Conservation (phyloP, 495 filamentous ascomycete species). For the Aspergillus taichungensis region DNA sequence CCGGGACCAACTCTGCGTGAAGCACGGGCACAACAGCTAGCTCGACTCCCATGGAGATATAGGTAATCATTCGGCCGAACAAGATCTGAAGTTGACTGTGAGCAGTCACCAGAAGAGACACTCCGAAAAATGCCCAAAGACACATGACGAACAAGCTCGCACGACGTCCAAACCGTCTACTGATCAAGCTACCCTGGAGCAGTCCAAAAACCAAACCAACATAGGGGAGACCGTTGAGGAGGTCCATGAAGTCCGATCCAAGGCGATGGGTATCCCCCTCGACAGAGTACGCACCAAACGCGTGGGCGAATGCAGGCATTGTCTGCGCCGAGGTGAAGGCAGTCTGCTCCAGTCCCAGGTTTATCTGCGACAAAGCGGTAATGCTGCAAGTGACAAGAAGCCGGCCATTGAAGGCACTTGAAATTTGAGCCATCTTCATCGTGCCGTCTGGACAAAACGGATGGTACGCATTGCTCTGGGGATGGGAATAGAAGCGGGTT, state of each 20-base stretch:
- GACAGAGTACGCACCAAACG: slow-evolving; percentile 19
- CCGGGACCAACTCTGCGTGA: slow-evolving; percentile 24
- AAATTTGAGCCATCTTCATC: too few species aligned
- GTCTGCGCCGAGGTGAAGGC: slow-evolving; percentile 19
- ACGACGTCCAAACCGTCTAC: slow-evolving; percentile 22
- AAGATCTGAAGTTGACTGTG: slow-evolving; percentile 20
- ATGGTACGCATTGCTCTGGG: too few species aligned
- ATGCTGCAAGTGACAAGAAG: slow-evolving; percentile 6
- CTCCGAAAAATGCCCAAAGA: slow-evolving; percentile 22
- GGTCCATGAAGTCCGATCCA: slow-evolving; percentile 16
- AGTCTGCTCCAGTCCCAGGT: slow-evolving; percentile 25
- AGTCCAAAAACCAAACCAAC: slow-evolving; percentile 24
- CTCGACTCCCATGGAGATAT: slow-evolving; percentile 32
- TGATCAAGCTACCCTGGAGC: slow-evolving; percentile 19
- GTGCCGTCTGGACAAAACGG: too few species aligned
- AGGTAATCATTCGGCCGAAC: slow-evolving; percentile 23
- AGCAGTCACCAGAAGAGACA: slow-evolving; percentile 24
- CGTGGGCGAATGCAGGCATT: slow-evolving; percentile 17
- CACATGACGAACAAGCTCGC: slow-evolving; percentile 29
- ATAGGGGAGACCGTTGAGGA: slow-evolving; percentile 23
- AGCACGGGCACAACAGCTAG: slow-evolving; percentile 22
- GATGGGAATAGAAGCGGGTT: too few species aligned
- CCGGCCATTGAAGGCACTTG: not conserved
- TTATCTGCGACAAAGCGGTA: slow-evolving; percentile 20
- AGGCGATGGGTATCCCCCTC: slow-evolving; percentile 12